Conservation (phyloP, 768 basidiomycete species). For the Tricholoma matsutake region DNA sequence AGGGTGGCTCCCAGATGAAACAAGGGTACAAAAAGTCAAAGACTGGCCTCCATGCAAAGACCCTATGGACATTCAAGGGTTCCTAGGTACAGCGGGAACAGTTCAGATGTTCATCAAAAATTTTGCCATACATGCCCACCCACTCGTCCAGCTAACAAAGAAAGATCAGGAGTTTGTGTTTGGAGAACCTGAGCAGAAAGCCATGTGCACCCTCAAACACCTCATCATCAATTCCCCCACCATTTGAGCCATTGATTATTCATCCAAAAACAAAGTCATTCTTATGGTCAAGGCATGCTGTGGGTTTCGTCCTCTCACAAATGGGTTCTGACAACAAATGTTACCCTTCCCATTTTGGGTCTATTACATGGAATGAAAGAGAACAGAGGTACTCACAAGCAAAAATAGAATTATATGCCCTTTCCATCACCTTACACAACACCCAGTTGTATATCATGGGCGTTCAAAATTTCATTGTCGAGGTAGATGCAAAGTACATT, state of each 20-base stretch:
- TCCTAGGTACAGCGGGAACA: constrained; percentile 15
- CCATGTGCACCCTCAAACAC: constrained; percentile 15
- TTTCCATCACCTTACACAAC: constrained; percentile 21
- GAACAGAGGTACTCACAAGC: constrained; percentile 19
- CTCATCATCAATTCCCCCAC: constrained; percentile 14
- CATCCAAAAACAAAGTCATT: constrained; percentile 17
- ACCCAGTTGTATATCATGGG: constrained; percentile 22
- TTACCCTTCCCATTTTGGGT: constrained; percentile 10
- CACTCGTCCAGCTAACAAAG: constrained; percentile 12
- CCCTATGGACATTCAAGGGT: constrained; percentile 15
- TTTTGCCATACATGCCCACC: constrained; percentile 9
- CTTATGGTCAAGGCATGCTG: constrained; percentile 24
- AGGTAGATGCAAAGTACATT: constrained; percentile 19
- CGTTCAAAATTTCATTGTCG: constrained; percentile 21
- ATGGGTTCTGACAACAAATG: constrained; percentile 8
- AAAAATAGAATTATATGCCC: constrained; percentile 28
- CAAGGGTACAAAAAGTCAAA: constrained; percentile 21
- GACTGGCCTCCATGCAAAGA: constrained; percentile 16
- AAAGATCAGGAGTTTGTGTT: constrained; percentile 21
- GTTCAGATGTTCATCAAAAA: constrained; percentile 20
- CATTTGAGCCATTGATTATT: constrained; percentile 27
- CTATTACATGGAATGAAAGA: no score
- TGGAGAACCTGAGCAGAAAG: constrained; percentile 14
- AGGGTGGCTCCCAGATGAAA: constrained; percentile 24
- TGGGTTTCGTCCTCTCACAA: constrained; percentile 10